A percentile compares a stretch with the other conserved stretches of the same genome.
phyloP scores from a whole-genome alignment of 192 early-diverging fungal species.

The Rhizoclosmatium globosum region DNA sequence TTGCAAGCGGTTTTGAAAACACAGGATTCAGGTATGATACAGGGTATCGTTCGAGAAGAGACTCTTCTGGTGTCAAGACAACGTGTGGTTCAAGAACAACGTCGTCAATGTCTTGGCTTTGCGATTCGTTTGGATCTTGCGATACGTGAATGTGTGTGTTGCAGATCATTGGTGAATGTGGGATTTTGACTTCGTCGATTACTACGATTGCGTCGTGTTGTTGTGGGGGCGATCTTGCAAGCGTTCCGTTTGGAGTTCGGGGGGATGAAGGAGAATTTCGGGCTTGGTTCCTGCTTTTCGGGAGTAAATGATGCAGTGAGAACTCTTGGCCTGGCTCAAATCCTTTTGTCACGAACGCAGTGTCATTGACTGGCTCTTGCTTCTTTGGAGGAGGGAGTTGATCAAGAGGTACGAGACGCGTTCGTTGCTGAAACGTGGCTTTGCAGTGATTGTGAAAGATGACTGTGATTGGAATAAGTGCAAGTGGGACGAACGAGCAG shows the following conservation, averaged over 20 bases:
- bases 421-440: constrained; percentile 43
- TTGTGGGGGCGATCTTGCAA: background rate
- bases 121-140: background rate
- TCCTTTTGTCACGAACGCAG: background rate
- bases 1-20: constrained; percentile 44
- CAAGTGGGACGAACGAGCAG: constrained; percentile 31
- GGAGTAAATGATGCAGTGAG: background rate
- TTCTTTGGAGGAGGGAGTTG: constrained; percentile 3
- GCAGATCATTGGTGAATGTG: background rate
- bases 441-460: constrained; percentile 51
- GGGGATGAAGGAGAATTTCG: background rate
- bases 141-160: background rate
- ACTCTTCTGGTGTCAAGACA: constrained; percentile 48
- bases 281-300: background rate
- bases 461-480: constrained; percentile 45
- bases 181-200: background rate
- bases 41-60: constrained; percentile 42
- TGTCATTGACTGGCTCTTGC: background rate
- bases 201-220: background rate
- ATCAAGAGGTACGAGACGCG: constrained; percentile 29
- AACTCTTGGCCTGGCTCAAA: background rate
- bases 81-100: constrained; percentile 29
- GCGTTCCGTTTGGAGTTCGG: background rate
- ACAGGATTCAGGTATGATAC: constrained; percentile 50
- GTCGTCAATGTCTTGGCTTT: constrained; percentile 13